Base-by-base conservation (phyloP, 768 basidiomycete genomes). In the Neoboletus subvelutipes region DNA sequence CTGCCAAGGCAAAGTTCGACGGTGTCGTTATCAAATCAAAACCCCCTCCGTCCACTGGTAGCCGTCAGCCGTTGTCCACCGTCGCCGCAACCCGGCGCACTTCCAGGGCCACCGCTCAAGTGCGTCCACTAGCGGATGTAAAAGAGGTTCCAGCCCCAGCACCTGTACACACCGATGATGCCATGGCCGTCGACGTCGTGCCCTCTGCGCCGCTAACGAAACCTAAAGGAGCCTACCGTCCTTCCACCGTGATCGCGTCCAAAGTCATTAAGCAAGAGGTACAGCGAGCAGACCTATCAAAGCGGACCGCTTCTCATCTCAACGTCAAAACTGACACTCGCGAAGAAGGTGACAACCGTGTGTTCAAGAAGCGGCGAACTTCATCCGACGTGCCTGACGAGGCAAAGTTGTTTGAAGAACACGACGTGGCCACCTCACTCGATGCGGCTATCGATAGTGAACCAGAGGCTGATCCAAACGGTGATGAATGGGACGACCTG, bases 401-500 rank as follows among this genome's bases (percentile, higher is more conserved):
- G 33, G 75, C 75, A 28, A 69, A 58, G 20, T 57, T 71, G 3
- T 80, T 83, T 50, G 80, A 82, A 29, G 78, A 80, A 6, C 57
- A 65, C 40, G 79, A 80, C 12, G 67, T 63, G 45, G 80, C 76
- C n/a, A 73, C 71, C 4, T 75, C 76, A 15, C 77, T 81, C 9
- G 73, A 81, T 33, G 74, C 69, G 13, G 60, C 64, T 15, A 61
- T 71, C 31, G 75, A 84, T 33, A 76, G 75, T 13, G 83, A 85
- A 58, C 70, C 65, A 4, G 90, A 90, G 67, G 86, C 83, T 5
- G 86, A 88, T 61, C 86, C 85, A 4, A 78, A 88, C 54, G 79
- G 78, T 59, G 62, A 76, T 66, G 76, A 80, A 68, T 98, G 94
- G 95, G 90, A 90, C 31, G 96, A 98, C 67, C 81, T 98, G 17